Base-by-base conservation (phyloP, 2,329 filamentous ascomycete genomes). In the Pseudogymnoascus sp. region DNA sequence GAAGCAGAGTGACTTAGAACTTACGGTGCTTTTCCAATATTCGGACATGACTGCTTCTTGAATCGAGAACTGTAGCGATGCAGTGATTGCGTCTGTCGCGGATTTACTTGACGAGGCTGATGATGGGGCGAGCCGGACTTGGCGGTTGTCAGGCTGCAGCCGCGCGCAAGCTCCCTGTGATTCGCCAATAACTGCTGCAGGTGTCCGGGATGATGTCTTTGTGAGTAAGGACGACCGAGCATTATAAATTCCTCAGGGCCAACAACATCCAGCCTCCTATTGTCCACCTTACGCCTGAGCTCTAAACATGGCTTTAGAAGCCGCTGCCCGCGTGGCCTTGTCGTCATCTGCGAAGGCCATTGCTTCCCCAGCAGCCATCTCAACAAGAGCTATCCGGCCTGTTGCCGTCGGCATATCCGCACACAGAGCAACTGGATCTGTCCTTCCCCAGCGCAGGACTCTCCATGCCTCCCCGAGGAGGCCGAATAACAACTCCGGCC, bases 1-100 rank as follows among this genome's bases (percentile, higher is more conserved):
- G 37, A 9, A 20, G 18, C 30, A 43, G 20, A 4, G 25, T 12
- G n/a, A 39, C 18, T 41, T 57, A 62, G 14, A 35, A 71, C 77
- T 74, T 72, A 84, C 83, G 34, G 92, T 96, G 18, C 93, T 97
- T 74, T 97, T 97, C 94, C 94, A 97, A 77, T 96, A 95, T 80
- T 97, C 94, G 0, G 94, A 87, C 94, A 99, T 97, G 57, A 65
- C 71, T 58, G 37, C 20, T 58, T n/a, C 57, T 35, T 54, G 28
- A 32, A 6, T 54, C 28, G 47, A 32, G 28, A 54, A 32, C n/a
- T 54, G n/a, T 32, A 18, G 47, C 32, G 16, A 54, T 18, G 28
- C n/a, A 32, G 43, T 50, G 5, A 25, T 30, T 50, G n/a, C 25
- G 8, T 32, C 28, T 6, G 28, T 6, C 28, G 4, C 12, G 28